Conservation (phyloP, 805 yeast species). For the Helenozyma baotianmanensis region DNA sequence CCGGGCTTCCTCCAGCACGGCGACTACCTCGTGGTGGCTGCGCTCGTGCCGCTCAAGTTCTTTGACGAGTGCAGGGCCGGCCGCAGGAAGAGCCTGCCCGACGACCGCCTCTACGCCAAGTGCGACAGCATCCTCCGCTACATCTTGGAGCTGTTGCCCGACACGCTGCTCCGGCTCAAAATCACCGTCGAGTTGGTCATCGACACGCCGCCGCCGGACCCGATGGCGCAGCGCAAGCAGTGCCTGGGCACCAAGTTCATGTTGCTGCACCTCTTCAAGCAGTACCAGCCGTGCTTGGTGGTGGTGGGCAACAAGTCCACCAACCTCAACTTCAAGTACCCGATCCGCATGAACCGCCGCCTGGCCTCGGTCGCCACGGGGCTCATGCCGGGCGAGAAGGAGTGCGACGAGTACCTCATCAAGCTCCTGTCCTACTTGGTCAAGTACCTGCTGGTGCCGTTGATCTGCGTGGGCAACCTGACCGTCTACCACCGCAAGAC, state of each 20-base stretch:
- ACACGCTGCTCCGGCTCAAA: slow-evolving; percentile 23
- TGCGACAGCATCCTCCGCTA: slow-evolving; percentile 20
- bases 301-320: slow-evolving; percentile 36
- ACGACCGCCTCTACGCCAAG: slow-evolving; percentile 16
- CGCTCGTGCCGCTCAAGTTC: slow-evolving; percentile 27
- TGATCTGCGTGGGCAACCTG: slow-evolving; percentile 31
- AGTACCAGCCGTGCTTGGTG: slow-evolving; percentile 38
- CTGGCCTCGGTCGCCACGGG: slow-evolving; percentile 1
- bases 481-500: slow-evolving; percentile 14
- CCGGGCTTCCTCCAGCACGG: slow-evolving; percentile 31
- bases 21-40: slow-evolving; percentile 35
- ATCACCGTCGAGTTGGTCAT: slow-evolving; percentile 37
- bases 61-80: slow-evolving; percentile 10
- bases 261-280: slow-evolving; percentile 33
- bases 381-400: slow-evolving; percentile 5
- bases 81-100: slow-evolving; percentile 10
- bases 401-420: slow-evolving; percentile 25
- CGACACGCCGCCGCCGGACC: slow-evolving; percentile 15
- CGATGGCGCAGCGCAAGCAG: slow-evolving; percentile 4
- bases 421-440: slow-evolving; percentile 35
- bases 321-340: slow-evolving; percentile 41
- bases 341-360: slow-evolving; percentile 22
- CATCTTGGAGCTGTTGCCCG: slow-evolving; percentile 15
- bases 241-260: slow-evolving; percentile 29
- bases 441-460: slow-evolving; percentile 38